phyloP scores from a whole-genome alignment of 148 eudicot species.

The Nyssa sinensis region DNA sequence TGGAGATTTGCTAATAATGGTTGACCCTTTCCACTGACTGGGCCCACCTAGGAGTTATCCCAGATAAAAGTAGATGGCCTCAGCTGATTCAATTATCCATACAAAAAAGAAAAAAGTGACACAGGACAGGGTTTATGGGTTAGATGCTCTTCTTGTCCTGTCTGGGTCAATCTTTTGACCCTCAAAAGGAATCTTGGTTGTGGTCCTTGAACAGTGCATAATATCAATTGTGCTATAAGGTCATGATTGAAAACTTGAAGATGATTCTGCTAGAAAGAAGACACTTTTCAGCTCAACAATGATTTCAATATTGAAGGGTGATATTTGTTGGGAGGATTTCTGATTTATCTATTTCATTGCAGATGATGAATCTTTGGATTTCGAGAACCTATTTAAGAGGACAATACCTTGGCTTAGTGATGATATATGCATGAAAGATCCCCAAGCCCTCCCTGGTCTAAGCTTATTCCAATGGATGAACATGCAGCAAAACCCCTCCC shows the following conservation, averaged over 20 bases:
- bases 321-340: background rate
- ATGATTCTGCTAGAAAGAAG: slow-evolving; percentile 11
- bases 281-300: slow-evolving; percentile 6
- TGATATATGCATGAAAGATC: slow-evolving; percentile 61
- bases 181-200: background rate
- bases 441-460: slow-evolving; percentile 61
- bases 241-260: slow-evolving; percentile 16
- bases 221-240: background rate
- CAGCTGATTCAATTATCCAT: background rate
- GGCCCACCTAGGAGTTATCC: background rate
- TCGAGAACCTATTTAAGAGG: slow-evolving; percentile 65
- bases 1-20: background rate
- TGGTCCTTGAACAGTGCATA: slow-evolving; percentile 7
- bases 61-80: background rate
- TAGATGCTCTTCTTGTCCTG: slow-evolving; percentile 1
- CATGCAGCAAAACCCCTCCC: slow-evolving; percentile 74
- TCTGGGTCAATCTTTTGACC: slow-evolving; percentile 3
- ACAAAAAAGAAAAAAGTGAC: background rate
- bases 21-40: background rate
- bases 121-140: background rate
- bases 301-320: background rate
- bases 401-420: slow-evolving; percentile 97
- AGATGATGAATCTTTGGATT: slow-evolving; percentile 71
- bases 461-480: slow-evolving; percentile 94
- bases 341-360: slow-evolving; percentile 19